Conservation (phyloP, 345 rosid genomes). For the Sonneratia caseolaris region DNA sequence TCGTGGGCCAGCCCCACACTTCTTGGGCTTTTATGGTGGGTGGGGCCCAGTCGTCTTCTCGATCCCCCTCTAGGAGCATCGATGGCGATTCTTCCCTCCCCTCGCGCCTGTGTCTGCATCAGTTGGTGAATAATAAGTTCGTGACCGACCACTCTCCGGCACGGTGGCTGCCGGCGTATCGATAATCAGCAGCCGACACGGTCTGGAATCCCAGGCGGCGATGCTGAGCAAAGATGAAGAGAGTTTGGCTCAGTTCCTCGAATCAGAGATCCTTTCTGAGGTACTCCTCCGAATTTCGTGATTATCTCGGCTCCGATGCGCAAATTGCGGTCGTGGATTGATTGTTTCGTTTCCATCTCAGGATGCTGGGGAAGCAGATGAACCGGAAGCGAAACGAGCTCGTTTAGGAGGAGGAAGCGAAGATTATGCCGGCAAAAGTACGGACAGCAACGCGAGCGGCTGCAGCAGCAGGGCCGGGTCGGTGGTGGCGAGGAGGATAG, state of each 20-base stretch:
- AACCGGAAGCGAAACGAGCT: slow-evolving; percentile 39
- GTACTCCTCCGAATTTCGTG: slow-evolving; percentile 24
- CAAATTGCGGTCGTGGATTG: background rate
- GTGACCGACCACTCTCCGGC: background rate
- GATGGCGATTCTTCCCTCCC: background rate
- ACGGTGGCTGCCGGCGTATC: background rate
- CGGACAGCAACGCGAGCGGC: background rate
- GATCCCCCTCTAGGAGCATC: background rate
- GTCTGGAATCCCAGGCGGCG: background rate
- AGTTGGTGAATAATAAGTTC: background rate
- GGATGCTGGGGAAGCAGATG: slow-evolving; percentile 25
- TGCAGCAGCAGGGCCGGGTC: slow-evolving; percentile 8
- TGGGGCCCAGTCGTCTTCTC: background rate
- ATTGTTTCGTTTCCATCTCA: slow-evolving; percentile 12
- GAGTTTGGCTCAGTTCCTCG: slow-evolving; percentile 56
- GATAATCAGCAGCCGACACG: background rate
- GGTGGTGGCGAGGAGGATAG: slow-evolving; percentile 31
- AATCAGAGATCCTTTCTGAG: slow-evolving; percentile 58
- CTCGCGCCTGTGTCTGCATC: background rate
- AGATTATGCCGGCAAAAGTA: background rate
- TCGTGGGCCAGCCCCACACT: no score
- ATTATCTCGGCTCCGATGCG: background rate
- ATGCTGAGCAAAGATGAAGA: slow-evolving; percentile 58
- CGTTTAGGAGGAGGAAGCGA: slow-evolving; percentile 21
- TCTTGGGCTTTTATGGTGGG: background rate